phyloP scores from a whole-genome alignment of 2,329 filamentous ascomycete species.

The Dryadomyces sulphureus region DNA sequence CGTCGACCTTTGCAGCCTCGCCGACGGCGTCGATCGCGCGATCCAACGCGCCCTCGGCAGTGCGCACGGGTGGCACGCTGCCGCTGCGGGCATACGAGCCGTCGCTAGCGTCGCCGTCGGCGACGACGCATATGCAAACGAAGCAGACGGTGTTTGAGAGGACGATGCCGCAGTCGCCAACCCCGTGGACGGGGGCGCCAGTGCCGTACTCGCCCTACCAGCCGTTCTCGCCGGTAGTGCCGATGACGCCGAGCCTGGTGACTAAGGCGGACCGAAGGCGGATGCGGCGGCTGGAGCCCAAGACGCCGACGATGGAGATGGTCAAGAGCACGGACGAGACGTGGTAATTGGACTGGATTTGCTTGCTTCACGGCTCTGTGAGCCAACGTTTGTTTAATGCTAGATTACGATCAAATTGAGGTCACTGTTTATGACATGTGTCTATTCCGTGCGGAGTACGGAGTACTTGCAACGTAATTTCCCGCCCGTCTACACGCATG shows the following conservation, averaged over 20 bases:
- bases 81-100: constrained; percentile 49
- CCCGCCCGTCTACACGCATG: no score
- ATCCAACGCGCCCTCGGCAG: constrained; percentile 33
- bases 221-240: constrained; percentile 60
- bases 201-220: constrained; percentile 68
- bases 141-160: constrained; percentile 54
- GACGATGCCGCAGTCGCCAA: constrained; percentile 34
- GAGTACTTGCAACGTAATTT: no score
- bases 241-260: constrained; percentile 61
- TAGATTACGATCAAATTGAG: no score
- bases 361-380: no score
- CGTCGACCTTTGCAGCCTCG: constrained; percentile 4
- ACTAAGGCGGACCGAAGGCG: constrained; percentile 56
- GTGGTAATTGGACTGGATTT: constrained; percentile 31
- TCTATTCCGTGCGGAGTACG: no score
- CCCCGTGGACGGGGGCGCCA: constrained; percentile 45
- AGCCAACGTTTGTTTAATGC: no score
- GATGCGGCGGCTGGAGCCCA: constrained; percentile 48
- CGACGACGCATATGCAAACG: constrained; percentile 22
- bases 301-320: constrained; percentile 48
- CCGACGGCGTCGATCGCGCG: not conserved
- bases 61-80: constrained; percentile 40
- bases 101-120: constrained; percentile 34
- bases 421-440: no score
- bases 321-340: constrained; percentile 47